These are phyloP conservation scores for Fusarium nodosum DNA, from an alignment of 2,329 filamentous ascomycete genomes.

Conservation along the genomic window DNA sequence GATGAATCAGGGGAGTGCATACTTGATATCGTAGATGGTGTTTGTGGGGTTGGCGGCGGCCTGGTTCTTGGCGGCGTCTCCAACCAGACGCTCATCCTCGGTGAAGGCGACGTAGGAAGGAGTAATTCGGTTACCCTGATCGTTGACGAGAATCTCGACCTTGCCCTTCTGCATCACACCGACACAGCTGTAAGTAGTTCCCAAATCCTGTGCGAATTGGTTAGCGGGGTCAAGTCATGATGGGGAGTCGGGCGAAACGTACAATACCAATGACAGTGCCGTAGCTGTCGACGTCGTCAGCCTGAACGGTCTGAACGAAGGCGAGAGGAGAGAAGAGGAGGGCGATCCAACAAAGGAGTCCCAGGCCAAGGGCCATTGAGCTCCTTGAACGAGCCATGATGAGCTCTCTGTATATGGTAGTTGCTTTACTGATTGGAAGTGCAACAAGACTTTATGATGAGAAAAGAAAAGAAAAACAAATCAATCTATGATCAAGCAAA, in stretches of 20 bases:
- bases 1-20: constrained; percentile 58
- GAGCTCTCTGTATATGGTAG: constrained; percentile 37
- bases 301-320: constrained; percentile 82
- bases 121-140: constrained; percentile 96
- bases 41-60: constrained; percentile 82
- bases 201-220: constrained; percentile 72
- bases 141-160: constrained; percentile 95
- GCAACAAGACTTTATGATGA: constrained; percentile 43
- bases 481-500: constrained; percentile 45
- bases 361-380: constrained; percentile 83
- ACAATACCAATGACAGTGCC: constrained; percentile 95
- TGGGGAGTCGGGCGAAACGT: constrained; percentile 53
- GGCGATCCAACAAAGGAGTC: constrained; percentile 91
- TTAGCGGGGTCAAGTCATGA: constrained; percentile 32
- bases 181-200: constrained; percentile 90
- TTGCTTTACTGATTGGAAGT: constrained; percentile 39
- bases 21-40: constrained; percentile 89
- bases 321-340: constrained; percentile 90
- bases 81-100: constrained; percentile 95
- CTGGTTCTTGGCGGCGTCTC: constrained; percentile 98
- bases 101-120: constrained; percentile 97
- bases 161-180: constrained; percentile 97
- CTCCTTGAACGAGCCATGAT: constrained; percentile 72
- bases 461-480: constrained; percentile 44
- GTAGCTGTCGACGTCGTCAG: constrained; percentile 81